Conservation (phyloP, 495 filamentous ascomycete species). For the Baudoinia panamericana region DNA sequence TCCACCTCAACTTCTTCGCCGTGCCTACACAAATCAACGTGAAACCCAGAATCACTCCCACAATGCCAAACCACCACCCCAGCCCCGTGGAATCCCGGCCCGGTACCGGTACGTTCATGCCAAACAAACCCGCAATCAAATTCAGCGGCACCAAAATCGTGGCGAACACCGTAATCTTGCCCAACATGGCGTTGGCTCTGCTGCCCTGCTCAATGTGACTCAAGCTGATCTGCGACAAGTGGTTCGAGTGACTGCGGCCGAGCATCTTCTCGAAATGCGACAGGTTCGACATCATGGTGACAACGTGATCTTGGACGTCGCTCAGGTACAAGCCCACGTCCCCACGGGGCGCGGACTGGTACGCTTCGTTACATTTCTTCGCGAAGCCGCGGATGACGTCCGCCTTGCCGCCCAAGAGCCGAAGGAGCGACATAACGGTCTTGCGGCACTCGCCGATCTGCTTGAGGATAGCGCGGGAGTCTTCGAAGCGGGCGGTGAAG, state of each 20-base stretch:
- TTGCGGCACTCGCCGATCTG: slow-evolving; percentile 83
- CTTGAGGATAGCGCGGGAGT: slow-evolving; percentile 72
- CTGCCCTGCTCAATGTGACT: slow-evolving; percentile 74
- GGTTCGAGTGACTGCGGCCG: slow-evolving; percentile 87
- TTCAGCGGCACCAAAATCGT: slow-evolving; percentile 96
- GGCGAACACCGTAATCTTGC: slow-evolving; percentile 89
- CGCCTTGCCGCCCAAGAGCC: slow-evolving; percentile 86
- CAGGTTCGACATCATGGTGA: slow-evolving; percentile 96
- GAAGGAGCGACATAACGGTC: slow-evolving; percentile 86
- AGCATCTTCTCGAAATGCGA: slow-evolving; percentile 97
- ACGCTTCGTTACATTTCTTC: slow-evolving; percentile 95
- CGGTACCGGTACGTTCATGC: slow-evolving; percentile 89
- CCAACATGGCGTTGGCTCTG: slow-evolving; percentile 67
- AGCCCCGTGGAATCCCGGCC: slow-evolving; percentile 43
- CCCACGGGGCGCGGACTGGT: slow-evolving; percentile 81
- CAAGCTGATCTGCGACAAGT: slow-evolving; percentile 86
- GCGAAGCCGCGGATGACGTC: slow-evolving; percentile 95
- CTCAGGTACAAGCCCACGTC: slow-evolving; percentile 93
- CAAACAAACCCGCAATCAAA: slow-evolving; percentile 85
- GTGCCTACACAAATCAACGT: slow-evolving; percentile 39
- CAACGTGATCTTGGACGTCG: slow-evolving; percentile 97
- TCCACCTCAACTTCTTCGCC: slow-evolving; percentile 36
- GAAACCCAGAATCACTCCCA: slow-evolving; percentile 52
- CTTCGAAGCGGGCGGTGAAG: slow-evolving; percentile 76
- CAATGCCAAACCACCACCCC: slow-evolving; percentile 67